Conservation (phyloP, 73 alveolate genomes). For the Breviolum minutum region DNA sequence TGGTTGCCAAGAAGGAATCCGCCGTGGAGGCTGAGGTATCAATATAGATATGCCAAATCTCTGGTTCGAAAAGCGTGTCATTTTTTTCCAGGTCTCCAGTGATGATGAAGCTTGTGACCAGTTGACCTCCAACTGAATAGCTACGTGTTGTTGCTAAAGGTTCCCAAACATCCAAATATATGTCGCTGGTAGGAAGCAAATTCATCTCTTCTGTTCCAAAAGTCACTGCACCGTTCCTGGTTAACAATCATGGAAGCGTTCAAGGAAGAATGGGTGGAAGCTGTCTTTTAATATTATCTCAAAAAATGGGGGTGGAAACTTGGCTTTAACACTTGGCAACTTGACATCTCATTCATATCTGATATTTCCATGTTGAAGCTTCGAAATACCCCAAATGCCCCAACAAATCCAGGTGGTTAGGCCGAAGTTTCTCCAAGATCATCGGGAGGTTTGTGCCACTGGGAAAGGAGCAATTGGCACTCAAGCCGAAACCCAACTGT, state of each 20-base stretch:
- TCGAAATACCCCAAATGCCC: too few species aligned
- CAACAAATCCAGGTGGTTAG: too few species aligned
- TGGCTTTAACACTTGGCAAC: too few species aligned
- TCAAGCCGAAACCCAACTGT: background rate
- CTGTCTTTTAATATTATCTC: too few species aligned
- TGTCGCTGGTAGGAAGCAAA: background rate
- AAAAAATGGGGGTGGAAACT: too few species aligned
- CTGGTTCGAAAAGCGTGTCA: background rate
- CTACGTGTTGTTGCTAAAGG: conserved; percentile 2
- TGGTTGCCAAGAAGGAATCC: conserved; percentile 37
- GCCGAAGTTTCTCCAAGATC: background rate
- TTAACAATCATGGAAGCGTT: too few species aligned
- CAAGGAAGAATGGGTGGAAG: too few species aligned
- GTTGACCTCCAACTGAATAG: conserved; percentile 21
- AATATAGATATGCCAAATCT: conserved; percentile 28
- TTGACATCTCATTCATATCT: background rate
- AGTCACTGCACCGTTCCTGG: conserved; percentile 17
- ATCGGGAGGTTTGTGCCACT: background rate
- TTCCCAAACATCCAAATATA: conserved; percentile 39
- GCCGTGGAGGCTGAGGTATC: conserved; percentile 87
- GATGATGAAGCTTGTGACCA: conserved; percentile 36
- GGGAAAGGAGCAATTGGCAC: conserved; percentile 79
- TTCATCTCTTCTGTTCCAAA: background rate
- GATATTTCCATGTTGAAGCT: background rate
- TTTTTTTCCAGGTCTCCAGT: background rate